A percentile compares a stretch with the other conserved stretches of the same genome.
These are phyloP conservation scores for Fusarium subglutinans DNA, from an alignment of 2,329 filamentous ascomycete species.

Conservation along the genomic window DNA sequence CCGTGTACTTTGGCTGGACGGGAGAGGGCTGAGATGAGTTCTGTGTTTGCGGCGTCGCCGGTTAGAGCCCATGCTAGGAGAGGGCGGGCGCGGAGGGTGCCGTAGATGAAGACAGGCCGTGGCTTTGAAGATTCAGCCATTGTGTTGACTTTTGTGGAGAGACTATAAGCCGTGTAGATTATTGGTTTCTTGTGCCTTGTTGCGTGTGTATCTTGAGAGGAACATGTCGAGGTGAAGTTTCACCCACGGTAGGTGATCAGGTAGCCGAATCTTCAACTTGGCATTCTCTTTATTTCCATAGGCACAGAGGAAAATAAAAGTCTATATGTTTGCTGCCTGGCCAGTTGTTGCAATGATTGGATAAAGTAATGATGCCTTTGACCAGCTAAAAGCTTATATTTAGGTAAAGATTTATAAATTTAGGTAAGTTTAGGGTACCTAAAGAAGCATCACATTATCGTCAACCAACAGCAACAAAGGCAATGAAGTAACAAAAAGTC, in stretches of 20 bases:
- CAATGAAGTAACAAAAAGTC: neutral
- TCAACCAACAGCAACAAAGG: neutral
- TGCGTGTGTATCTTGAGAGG: neutral
- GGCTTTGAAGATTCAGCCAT: neutral
- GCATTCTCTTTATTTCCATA: accelerated
- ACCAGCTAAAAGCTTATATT: neutral
- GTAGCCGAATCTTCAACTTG: accelerated
- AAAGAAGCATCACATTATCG: neutral
- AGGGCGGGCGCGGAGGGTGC: neutral
- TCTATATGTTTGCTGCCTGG: neutral
- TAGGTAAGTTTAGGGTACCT: neutral
- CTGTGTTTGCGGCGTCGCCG: constrained; percentile 37
- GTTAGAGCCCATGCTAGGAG: constrained; percentile 43
- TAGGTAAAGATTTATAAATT: neutral
- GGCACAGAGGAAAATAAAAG: neutral
- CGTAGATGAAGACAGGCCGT: neutral
- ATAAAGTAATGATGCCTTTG: too few relatives aligned
- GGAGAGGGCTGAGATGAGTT: neutral
- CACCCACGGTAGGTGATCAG: accelerated
- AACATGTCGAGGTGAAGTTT: accelerated
- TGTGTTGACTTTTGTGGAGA: neutral
- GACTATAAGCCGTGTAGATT: neutral
- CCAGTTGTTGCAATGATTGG: too few relatives aligned
- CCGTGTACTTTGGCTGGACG: constrained; percentile 26
- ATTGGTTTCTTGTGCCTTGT: neutral